These are phyloP conservation scores for Dactylellina leptospora DNA, from an alignment of 2,329 filamentous ascomycete species.

Conservation along the genomic window DNA sequence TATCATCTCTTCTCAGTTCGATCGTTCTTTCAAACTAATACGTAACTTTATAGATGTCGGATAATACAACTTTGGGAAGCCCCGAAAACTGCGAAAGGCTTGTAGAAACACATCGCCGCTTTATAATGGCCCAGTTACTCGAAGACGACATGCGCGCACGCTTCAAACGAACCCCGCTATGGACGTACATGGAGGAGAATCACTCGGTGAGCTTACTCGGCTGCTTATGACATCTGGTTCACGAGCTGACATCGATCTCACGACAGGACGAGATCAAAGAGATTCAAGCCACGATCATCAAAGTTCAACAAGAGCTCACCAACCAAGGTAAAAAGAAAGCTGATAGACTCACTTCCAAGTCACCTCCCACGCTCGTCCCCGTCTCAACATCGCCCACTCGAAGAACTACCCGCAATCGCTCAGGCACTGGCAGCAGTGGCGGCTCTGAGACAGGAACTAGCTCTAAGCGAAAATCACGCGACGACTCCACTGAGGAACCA, in stretches of 20 bases:
- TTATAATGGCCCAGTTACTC: conserved; percentile 47
- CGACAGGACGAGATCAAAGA: conserved; percentile 43
- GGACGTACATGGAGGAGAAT: conserved; percentile 29
- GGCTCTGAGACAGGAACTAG: conserved; percentile 21
- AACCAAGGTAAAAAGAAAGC: conserved; percentile 34
- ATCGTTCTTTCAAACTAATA: background rate
- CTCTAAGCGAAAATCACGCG: conserved; percentile 45
- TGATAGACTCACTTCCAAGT: conserved; percentile 21
- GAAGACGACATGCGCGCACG: conserved; percentile 13
- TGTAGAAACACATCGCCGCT: conserved; percentile 29
- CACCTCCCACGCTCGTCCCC: background rate
- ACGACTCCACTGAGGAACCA: conserved; percentile 40
- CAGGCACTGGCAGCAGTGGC: conserved; percentile 41
- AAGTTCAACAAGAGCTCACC: conserved; percentile 30
- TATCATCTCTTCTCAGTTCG: background rate
- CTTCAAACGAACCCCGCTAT: conserved; percentile 41
- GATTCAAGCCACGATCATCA: conserved; percentile 21
- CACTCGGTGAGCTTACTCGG: conserved; percentile 2
- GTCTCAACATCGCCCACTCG: background rate
- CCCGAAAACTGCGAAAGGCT: conserved; percentile 20
- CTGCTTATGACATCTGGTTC: background rate
- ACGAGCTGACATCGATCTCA: background rate
- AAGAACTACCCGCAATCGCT: conserved; percentile 25
- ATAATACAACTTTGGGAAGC: conserved; percentile 25
- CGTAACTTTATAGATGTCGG: conserved; percentile 16